Evolutionary conservation across 352 stramenopile genomes (phyloP).

Genomic region (Phytophthora cactorum): DNA sequence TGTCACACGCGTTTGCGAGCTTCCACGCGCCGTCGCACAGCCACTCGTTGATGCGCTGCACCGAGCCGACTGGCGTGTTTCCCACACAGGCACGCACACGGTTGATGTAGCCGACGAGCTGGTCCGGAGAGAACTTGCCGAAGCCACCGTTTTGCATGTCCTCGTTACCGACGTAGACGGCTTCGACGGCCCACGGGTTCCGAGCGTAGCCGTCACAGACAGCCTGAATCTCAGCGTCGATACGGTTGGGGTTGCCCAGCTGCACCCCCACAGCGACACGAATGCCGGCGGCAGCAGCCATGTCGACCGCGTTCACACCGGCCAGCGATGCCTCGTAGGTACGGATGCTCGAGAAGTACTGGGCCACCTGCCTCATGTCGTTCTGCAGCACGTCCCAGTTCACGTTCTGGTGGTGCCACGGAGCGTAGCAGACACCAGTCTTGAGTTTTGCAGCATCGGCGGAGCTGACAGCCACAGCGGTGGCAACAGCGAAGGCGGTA

Average conservation of each 20-base stretch:
- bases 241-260: constrained; percentile 40
- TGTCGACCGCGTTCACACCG: constrained; percentile 53
- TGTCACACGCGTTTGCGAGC: constrained; percentile 4
- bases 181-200: constrained; percentile 43
- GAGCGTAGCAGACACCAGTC: constrained; percentile 56
- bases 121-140: constrained; percentile 38
- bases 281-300: constrained; percentile 45
- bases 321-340: constrained; percentile 66
- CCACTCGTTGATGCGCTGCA: constrained; percentile 6
- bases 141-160: constrained; percentile 58
- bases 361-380: constrained; percentile 44
- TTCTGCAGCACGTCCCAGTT: constrained; percentile 34
- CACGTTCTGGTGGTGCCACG: constrained; percentile 60
- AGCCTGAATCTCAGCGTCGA: constrained; percentile 56
- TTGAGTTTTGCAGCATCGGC: constrained; percentile 7
- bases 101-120: constrained; percentile 46
- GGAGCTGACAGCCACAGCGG: too few relatives aligned
- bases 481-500: too few relatives aligned
- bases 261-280: constrained; percentile 64
- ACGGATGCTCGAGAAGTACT: constrained; percentile 63
- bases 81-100: constrained; percentile 8
- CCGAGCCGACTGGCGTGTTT: constrained; percentile 3
- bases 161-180: constrained; percentile 79
- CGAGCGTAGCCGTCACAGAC: constrained; percentile 49
- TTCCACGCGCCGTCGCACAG: background rate